These are phyloP conservation scores for Asterella californica DNA, from an alignment of 225 moss, liverwort and hornwort species.

Conservation along the genomic window DNA sequence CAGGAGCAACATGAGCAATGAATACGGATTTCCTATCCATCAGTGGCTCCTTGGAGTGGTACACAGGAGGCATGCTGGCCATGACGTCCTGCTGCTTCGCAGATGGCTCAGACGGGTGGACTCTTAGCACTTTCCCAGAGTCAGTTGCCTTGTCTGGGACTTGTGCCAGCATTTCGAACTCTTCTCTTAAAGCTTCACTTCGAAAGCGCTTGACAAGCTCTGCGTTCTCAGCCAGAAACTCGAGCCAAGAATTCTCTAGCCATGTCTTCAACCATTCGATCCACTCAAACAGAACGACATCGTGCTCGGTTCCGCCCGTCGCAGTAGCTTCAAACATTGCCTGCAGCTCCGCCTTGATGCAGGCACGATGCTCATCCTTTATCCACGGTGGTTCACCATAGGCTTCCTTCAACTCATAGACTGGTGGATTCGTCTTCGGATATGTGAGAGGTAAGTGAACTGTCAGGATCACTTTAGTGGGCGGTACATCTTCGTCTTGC, in stretches of 20 bases:
- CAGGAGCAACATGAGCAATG: slow-evolving; percentile 65
- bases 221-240: slow-evolving; percentile 21
- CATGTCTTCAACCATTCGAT: slow-evolving; percentile 42
- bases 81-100: not conserved
- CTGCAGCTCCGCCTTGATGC: slow-evolving; percentile 29
- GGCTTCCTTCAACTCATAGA: slow-evolving; percentile 41
- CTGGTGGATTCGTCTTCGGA: slow-evolving; percentile 29
- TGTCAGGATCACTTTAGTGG: slow-evolving; percentile 24
- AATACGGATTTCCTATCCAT: slow-evolving; percentile 44
- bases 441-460: slow-evolving; percentile 37
- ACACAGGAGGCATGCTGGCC: slow-evolving; percentile 23
- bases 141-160: not conserved
- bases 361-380: slow-evolving; percentile 16
- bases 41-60: slow-evolving; percentile 34
- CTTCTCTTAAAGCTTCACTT: slow-evolving; percentile 14
- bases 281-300: slow-evolving; percentile 41
- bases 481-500: slow-evolving; percentile 12
- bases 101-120: not conserved
- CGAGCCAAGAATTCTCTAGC: slow-evolving; percentile 35
- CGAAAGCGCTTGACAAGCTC: slow-evolving; percentile 27
- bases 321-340: slow-evolving; percentile 29
- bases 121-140: not conserved
- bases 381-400: slow-evolving; percentile 46
- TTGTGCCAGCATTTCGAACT: not conserved
- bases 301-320: slow-evolving; percentile 22